Conservation (phyloP, 73 alveolate genomes). For the Tetrahymena borealis region DNA sequence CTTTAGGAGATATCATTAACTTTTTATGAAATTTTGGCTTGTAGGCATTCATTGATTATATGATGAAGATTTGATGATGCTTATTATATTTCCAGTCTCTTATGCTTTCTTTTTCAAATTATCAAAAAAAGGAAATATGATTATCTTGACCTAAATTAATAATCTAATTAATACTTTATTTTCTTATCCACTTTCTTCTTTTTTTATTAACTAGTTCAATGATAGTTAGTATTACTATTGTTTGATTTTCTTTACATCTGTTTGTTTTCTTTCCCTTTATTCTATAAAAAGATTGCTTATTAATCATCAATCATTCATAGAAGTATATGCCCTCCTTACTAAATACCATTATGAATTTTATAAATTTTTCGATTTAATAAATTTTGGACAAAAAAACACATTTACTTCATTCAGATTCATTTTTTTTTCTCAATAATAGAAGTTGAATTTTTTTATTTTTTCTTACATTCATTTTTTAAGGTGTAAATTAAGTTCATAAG, state of each 20-base stretch:
- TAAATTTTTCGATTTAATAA: neutral
- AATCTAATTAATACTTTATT: neutral
- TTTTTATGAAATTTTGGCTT: neutral
- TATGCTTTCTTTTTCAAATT: neutral
- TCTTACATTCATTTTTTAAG: no score
- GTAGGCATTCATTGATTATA: neutral
- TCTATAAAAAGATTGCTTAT: neutral
- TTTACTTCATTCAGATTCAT: no score
- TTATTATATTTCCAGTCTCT: no score
- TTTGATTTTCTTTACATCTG: neutral
- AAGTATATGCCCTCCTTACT: neutral
- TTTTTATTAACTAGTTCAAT: neutral
- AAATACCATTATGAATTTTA: neutral
- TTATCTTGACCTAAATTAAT: neutral
- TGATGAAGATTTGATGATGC: neutral
- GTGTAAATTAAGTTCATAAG: neutral
- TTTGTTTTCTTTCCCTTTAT: neutral
- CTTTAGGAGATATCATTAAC: neutral
- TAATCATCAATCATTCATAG: neutral
- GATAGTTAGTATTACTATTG: neutral
- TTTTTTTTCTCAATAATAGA: no score
- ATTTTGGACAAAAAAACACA: no score
- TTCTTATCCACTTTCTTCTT: neutral
- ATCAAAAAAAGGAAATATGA: neutral
- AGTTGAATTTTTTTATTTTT: no score